Evolutionary conservation across 2,329 filamentous ascomycete genomes (phyloP).

Genomic region (Alternaria solani): DNA sequence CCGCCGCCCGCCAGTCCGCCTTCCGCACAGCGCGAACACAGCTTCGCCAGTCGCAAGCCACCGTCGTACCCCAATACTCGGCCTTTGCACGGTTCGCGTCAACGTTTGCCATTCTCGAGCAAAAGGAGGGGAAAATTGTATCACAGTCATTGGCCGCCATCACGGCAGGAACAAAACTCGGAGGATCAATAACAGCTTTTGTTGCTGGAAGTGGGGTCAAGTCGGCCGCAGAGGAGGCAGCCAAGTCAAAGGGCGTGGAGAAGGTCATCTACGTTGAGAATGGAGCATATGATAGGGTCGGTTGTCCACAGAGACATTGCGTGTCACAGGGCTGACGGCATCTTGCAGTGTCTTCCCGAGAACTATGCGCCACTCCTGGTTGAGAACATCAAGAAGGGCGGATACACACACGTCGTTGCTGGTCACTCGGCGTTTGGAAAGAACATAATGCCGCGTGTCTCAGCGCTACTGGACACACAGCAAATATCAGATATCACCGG

Average conservation of each 20-base stretch:
- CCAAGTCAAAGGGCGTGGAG: conserved; percentile 88
- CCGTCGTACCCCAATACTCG: conserved; percentile 56
- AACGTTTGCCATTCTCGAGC: conserved; percentile 90
- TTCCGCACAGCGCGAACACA: conserved; percentile 54
- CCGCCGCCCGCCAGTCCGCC: conserved; percentile 45
- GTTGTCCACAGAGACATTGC: neutral
- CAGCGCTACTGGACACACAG: conserved; percentile 89
- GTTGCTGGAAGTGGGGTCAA: conserved; percentile 83
- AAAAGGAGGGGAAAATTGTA: conserved; percentile 87
- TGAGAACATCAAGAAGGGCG: conserved; percentile 96
- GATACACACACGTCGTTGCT: conserved; percentile 89
- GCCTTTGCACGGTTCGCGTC: conserved; percentile 76
- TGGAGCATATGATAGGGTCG: conserved; percentile 87
- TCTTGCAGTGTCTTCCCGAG: conserved; percentile 77
- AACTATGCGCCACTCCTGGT: conserved; percentile 92
- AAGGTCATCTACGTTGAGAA: conserved; percentile 92
- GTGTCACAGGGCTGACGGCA: conserved; percentile 13
- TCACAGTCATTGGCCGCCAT: conserved; percentile 82
- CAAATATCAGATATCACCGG: conserved; percentile 91
- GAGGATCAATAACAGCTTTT: conserved; percentile 85
- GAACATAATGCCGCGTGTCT: conserved; percentile 88
- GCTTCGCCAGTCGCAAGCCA: conserved; percentile 51
- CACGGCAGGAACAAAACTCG: conserved; percentile 84
- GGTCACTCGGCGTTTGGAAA: conserved; percentile 97
- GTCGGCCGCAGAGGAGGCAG: conserved; percentile 78